phyloP scores from a whole-genome alignment of 768 basidiomycete genomes.

The Termitomyces sp. region DNA sequence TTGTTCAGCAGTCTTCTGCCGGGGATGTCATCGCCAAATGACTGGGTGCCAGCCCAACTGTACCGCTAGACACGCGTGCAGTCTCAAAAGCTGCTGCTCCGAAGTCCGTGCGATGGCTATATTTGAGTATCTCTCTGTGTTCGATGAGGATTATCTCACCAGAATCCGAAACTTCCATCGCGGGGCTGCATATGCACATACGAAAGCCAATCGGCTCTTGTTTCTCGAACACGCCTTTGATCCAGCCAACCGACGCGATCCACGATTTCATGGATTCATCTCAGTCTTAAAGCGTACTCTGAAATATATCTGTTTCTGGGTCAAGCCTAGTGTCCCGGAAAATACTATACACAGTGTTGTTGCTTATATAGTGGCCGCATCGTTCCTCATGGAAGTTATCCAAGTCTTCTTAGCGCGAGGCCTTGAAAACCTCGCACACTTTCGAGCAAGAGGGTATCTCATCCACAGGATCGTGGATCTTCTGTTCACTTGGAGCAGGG shows the following conservation, averaged over 20 bases:
- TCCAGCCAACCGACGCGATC: neutral
- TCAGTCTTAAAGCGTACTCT: conserved; percentile 5
- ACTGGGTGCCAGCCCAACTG: neutral
- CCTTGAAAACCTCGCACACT: neutral
- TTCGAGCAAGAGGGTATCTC: neutral
- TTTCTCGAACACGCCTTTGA: neutral
- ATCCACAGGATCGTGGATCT: conserved; percentile 1
- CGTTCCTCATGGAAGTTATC: conserved; percentile 1
- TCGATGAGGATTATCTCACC: conserved; percentile 5
- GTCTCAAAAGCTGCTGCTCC: conserved; percentile 5
- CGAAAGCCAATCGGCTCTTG: neutral
- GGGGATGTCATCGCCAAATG: conserved; percentile 2
- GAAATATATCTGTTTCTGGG: conserved; percentile 8
- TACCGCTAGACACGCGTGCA: neutral
- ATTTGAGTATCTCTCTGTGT: conserved; percentile 6
- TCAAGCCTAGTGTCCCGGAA: neutral
- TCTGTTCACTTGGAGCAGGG: neutral
- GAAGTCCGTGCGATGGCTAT: conserved; percentile 11
- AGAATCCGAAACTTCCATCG: neutral
- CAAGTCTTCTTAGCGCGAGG: neutral
- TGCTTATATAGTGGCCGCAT: neutral
- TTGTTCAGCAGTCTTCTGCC: conserved; percentile 1
- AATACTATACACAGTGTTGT: neutral
- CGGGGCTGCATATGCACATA: neutral
- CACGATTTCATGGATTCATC: neutral